Conservation (phyloP, 2,329 filamentous ascomycete species). For the Leptodontidium sp. region DNA sequence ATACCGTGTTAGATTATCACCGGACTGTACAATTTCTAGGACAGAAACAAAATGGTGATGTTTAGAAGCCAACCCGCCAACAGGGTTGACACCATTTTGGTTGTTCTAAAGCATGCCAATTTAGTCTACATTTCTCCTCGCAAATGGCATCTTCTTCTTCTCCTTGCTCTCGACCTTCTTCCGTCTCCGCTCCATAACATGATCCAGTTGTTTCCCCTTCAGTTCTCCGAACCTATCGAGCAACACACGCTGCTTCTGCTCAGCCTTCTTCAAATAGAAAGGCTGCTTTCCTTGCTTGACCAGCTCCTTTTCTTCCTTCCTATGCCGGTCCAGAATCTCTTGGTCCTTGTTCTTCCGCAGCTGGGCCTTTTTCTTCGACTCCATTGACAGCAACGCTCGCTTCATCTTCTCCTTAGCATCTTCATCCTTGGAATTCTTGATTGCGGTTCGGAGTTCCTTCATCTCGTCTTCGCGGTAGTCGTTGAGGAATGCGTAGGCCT, state of each 20-base stretch:
- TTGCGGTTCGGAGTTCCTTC: conserved; percentile 71
- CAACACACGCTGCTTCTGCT: conserved; percentile 87
- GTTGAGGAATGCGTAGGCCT: conserved; percentile 87
- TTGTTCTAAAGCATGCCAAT: conserved; percentile 1
- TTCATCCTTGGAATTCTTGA: conserved; percentile 74
- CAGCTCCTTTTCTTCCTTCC: conserved; percentile 82
- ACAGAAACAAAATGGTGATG: neutral
- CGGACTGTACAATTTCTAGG: neutral
- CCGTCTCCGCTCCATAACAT: conserved; percentile 82
- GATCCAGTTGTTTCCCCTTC: conserved; percentile 85
- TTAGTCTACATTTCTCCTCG: conserved; percentile 53
- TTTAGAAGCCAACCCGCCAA: neutral
- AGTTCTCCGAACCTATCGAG: conserved; percentile 82
- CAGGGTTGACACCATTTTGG: neutral
- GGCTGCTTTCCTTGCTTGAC: conserved; percentile 90
- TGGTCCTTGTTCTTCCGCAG: conserved; percentile 74
- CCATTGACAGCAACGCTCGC: conserved; percentile 77
- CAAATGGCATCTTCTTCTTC: conserved; percentile 75
- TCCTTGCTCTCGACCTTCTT: conserved; percentile 92
- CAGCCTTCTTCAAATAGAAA: conserved; percentile 91
- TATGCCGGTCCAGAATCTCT: conserved; percentile 77
- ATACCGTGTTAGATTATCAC: neutral
- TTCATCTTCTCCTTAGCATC: conserved; percentile 74
- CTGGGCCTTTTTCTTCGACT: conserved; percentile 77
- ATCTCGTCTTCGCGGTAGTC: conserved; percentile 89